Percentiles rank a stretch among this genome's conserved stretches.
These are phyloP conservation scores for Penicillium taxi DNA, from an alignment of 495 filamentous ascomycete genomes.

Conservation along the genomic window DNA sequence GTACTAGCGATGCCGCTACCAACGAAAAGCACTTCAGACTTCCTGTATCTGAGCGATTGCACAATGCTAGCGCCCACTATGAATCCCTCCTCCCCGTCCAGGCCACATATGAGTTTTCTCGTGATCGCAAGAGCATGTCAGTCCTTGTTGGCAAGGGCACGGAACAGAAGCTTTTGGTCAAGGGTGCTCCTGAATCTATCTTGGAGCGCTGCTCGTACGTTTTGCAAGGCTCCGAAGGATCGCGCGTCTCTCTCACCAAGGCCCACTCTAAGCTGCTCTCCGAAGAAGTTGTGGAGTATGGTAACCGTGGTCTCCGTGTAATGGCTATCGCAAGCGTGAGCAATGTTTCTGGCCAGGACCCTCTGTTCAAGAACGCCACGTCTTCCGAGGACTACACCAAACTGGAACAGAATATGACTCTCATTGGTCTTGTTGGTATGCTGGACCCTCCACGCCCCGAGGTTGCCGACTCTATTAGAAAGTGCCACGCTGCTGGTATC, in stretches of 20 bases:
- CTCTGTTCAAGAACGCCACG: slow-evolving; percentile 64
- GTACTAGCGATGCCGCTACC: slow-evolving; percentile 51
- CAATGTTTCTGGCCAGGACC: slow-evolving; percentile 58
- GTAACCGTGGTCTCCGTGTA: slow-evolving; percentile 85
- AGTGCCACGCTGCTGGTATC: slow-evolving; percentile 88
- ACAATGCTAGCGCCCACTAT: slow-evolving; percentile 77
- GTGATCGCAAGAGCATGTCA: slow-evolving; percentile 99
- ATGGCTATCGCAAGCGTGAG: slow-evolving; percentile 85
- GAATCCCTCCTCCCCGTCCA: slow-evolving; percentile 65
- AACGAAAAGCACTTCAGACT: slow-evolving; percentile 46
- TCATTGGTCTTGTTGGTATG: slow-evolving; percentile 93
- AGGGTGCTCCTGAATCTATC: slow-evolving; percentile 91
- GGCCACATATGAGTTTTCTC: slow-evolving; percentile 93
- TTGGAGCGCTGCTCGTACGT: slow-evolving; percentile 82
- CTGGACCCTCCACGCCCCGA: slow-evolving; percentile 96
- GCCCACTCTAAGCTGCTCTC: slow-evolving; percentile 60
- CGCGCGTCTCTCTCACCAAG: slow-evolving; percentile 58
- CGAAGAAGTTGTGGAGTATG: slow-evolving; percentile 77
- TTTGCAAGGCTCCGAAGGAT: slow-evolving; percentile 66
- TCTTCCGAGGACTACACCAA: slow-evolving; percentile 75
- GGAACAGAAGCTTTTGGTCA: slow-evolving; percentile 78
- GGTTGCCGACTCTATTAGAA: slow-evolving; percentile 73
- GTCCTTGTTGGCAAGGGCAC: slow-evolving; percentile 68
- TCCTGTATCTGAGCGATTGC: slow-evolving; percentile 51
- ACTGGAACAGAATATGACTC: slow-evolving; percentile 87